Evolutionary conservation across 2,329 filamentous ascomycete species (phyloP), one percentile per base, ranked within the genome.

Genomic region (Fusarium algeriense): DNA sequence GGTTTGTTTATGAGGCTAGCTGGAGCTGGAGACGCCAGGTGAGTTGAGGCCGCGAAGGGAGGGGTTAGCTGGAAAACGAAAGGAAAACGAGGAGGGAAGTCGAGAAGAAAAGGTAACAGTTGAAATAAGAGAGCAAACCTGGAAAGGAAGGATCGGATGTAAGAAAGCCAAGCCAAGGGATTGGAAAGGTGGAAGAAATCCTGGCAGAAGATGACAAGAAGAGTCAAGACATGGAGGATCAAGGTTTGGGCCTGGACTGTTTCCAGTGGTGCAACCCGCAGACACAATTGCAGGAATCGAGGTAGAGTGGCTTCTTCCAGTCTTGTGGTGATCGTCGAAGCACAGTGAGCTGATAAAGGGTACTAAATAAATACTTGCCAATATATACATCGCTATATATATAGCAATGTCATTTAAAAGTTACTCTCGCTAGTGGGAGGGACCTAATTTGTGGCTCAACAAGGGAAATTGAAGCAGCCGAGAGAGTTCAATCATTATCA

Each of bases 381-480:
- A 23, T 6, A 28, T 15, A 19, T 32, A 32, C 30, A 41, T 28
- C 13, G 26, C 15, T 32, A 13, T 13, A 38, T 23, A 26, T 49
- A 34, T 10, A 19, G 17, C 15, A 49, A n/a, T 44, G 64, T 67
- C 23, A 26, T 50, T 50, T 41, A 50, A 19, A 56, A 63, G 64
- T 67, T 49, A 30, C 63, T 49, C 41, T 67, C 56, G 40, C 53
- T 65, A 67, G 43, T 41, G 63, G 43, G 55, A 67, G 63, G 63
- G 65, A 67, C 57, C 70, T 70, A 48, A 54, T 60, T 70, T 73
- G 70, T 73, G 70, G 67, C 70, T 73, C 67, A 62, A 69, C 40
- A 61, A 62, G 58, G 69, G 66, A 67, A 72, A 73, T 73, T 71
- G 69, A 69, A 64, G 46, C 30, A 46, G 49, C 53, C 41, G 60